Conservation (phyloP, 2,329 filamentous ascomycete genomes). For the Ophiostoma sp. region DNA sequence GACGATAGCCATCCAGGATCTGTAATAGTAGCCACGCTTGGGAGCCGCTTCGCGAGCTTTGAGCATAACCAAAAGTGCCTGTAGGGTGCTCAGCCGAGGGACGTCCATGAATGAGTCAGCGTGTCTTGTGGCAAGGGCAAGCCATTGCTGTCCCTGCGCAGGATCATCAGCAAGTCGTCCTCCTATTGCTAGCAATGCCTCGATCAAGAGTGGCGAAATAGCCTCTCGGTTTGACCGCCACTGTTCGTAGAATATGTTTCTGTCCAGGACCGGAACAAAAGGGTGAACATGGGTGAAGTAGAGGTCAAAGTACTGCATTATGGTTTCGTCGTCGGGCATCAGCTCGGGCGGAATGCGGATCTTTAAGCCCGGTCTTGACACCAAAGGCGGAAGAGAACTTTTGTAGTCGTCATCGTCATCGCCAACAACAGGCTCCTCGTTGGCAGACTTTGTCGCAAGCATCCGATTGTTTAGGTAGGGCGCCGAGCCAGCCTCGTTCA, state of each 20-base stretch:
- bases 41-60: slow-evolving; percentile 90
- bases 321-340: slow-evolving; percentile 83
- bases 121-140: slow-evolving; percentile 83
- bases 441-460: slow-evolving; percentile 36
- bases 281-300: slow-evolving; percentile 89
- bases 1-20: slow-evolving; percentile 94
- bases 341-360: slow-evolving; percentile 86
- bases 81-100: slow-evolving; percentile 82
- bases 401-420: slow-evolving; percentile 68
- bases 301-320: slow-evolving; percentile 78
- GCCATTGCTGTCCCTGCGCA: slow-evolving; percentile 82
- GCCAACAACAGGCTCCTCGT: slow-evolving; percentile 59
- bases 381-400: slow-evolving; percentile 61
- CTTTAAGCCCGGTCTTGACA: slow-evolving; percentile 64
- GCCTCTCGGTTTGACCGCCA: slow-evolving; percentile 78
- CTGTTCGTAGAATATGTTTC: slow-evolving; percentile 75
- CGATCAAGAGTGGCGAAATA: slow-evolving; percentile 82
- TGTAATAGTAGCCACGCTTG: slow-evolving; percentile 91
- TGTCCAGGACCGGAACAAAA: slow-evolving; percentile 85
- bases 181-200: slow-evolving; percentile 86
- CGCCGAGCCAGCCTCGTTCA: slow-evolving; percentile 80
- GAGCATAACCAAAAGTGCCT: slow-evolving; percentile 78
- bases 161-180: slow-evolving; percentile 78
- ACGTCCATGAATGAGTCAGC: slow-evolving; percentile 91
- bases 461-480: slow-evolving; percentile 67